These are phyloP conservation scores for Leccinum huronense DNA, from an alignment of 1,284 basidiomycete genomes.

Conservation along the genomic window DNA sequence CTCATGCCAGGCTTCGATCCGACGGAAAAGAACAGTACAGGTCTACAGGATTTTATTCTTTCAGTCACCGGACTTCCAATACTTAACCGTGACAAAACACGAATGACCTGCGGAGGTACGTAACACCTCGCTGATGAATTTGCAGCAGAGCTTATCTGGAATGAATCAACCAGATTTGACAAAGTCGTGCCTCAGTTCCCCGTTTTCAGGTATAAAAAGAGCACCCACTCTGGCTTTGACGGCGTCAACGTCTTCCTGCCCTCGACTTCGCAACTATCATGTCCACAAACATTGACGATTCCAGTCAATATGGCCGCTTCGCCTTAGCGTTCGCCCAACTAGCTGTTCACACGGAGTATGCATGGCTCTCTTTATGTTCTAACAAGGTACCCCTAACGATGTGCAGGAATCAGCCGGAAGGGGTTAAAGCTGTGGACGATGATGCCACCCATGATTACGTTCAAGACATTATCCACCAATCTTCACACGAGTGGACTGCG, in stretches of 20 bases:
- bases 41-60: too few species aligned
- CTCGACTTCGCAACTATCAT: background rate
- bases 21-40: too few species aligned
- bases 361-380: background rate
- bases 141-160: background rate
- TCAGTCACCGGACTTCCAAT: too few species aligned
- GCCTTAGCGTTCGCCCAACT: constrained; percentile 4
- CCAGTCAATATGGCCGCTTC: background rate
- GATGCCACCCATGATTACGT: constrained; percentile 6
- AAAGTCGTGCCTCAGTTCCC: background rate
- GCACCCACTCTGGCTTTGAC: background rate
- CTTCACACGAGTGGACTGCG: background rate
- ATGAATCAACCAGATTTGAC: background rate
- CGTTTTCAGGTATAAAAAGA: background rate
- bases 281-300: background rate
- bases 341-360: constrained; percentile 2
- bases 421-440: background rate
- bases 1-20: too few species aligned
- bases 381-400: background rate
- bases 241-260: background rate
- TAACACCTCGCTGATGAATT: background rate
- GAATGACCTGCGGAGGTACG: too few species aligned
- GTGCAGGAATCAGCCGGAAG: background rate
- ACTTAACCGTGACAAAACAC: too few species aligned
- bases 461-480: constrained; percentile 1